Base-by-base conservation (phyloP, 2,329 filamentous ascomycete species). In the Hypomyces rosellus region DNA sequence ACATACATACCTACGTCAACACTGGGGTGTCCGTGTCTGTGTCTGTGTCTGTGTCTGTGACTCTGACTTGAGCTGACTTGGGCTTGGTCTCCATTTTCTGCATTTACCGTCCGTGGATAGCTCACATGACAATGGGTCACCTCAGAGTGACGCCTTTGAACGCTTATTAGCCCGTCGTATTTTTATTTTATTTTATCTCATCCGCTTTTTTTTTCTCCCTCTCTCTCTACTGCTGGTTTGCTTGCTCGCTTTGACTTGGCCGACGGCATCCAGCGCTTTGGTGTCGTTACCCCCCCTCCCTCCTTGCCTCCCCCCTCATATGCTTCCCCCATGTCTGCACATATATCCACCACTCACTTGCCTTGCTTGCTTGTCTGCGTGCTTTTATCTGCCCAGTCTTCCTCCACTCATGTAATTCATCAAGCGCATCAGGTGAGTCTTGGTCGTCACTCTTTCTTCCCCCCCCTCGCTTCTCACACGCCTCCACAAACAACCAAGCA, bases 101-200 rank as follows among this genome's bases (percentile, higher is more conserved):
- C 16, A 38, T 38, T n/a, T n/a, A 18, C 36, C 16, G 36, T n/a
- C 25, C 12, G 11, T 36, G 43, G 16, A 22, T 45, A 33, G 43
- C 25, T 45, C 43, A 45, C 30, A 36, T 45, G 43, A 45, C 34
- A 11, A 30, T 30, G 25, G 43, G 43, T 18, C 14, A 45, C 43
- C 33, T 34, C 22, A 34, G 18, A 15, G 33, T 45, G 42, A 45
- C 42, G 22, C 42, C 45, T 45, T 43, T 43, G 45, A 49, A 11
- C 38, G 22, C 34, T 30, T 33, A 38, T 44, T n/a, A 33, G 39
- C 8, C 15, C 20, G 14, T 41, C 22, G 16, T 20, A 16, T 25
- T 41, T 42, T 30, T 30, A 16, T 25, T 41, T 42, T 30, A 16
- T 34, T 51, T 34, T 33, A 30, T 30, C 25, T 30, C 25, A 30